phyloP scores from a whole-genome alignment of 1,284 basidiomycete genomes.

The Apiotrichum akiyoshidainum region DNA sequence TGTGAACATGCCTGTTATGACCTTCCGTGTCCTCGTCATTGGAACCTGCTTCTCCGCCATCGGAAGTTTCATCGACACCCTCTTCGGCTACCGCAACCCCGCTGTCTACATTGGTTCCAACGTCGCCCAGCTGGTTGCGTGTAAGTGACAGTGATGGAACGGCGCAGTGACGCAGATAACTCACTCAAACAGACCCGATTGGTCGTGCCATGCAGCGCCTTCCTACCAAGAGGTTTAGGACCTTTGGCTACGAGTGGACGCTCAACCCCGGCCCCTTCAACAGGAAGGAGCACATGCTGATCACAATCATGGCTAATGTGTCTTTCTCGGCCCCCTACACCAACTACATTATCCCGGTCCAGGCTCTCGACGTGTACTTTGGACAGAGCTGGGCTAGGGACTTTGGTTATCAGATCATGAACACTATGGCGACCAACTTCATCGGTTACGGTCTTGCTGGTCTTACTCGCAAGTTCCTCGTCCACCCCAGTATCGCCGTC shows the following conservation, averaged over 20 bases:
- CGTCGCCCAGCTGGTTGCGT: constrained; percentile 34
- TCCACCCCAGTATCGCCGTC: constrained; percentile 50
- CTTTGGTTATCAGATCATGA: constrained; percentile 49
- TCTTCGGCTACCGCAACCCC: constrained; percentile 50
- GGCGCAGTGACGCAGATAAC: too few species aligned
- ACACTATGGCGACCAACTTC: constrained; percentile 51
- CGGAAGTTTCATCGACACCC: constrained; percentile 68
- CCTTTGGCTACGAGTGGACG: constrained; percentile 22
- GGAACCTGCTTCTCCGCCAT: constrained; percentile 53
- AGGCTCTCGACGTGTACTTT: constrained; percentile 37
- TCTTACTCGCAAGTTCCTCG: constrained; percentile 51
- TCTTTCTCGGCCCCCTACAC: constrained; percentile 39
- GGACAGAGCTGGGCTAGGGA: constrained; percentile 39
- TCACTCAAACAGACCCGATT: constrained; percentile 15
- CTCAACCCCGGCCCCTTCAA: constrained; percentile 56
- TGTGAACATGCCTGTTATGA: constrained; percentile 71
- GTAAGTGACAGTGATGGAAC: too few species aligned
- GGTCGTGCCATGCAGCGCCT: constrained; percentile 27
- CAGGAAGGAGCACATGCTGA: constrained; percentile 24
- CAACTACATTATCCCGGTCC: constrained; percentile 37
- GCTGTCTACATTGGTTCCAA: constrained; percentile 30
- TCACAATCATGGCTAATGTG: constrained; percentile 43
- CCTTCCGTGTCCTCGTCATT: constrained; percentile 74
- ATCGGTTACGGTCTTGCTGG: constrained; percentile 54
- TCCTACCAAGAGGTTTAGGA: not conserved